Evolutionary conservation across 2,329 filamentous ascomycete species (phyloP).

Genomic region (Coniella vitis): DNA sequence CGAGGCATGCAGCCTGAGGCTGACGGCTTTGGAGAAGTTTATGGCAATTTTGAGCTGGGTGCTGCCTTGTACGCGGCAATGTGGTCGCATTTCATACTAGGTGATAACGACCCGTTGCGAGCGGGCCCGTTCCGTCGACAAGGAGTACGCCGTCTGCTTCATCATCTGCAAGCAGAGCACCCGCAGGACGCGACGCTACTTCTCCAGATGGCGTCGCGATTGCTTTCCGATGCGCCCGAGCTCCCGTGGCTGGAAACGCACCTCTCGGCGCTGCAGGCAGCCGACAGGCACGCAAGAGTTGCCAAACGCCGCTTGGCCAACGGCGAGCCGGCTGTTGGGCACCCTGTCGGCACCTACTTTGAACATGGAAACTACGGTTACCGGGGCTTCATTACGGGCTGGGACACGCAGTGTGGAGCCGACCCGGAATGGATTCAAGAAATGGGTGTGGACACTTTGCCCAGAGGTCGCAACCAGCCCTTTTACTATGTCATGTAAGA

Average conservation of each 20-base stretch:
- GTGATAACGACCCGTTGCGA: conserved; percentile 1
- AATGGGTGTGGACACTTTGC: conserved; percentile 54
- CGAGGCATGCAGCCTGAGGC: background rate
- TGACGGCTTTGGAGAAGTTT: background rate
- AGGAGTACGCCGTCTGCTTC: conserved; percentile 5
- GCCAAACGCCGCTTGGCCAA: background rate
- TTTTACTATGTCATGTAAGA: conserved; percentile 57
- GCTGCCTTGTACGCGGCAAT: conserved; percentile 15
- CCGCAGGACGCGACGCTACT: conserved; percentile 15
- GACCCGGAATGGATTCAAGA: conserved; percentile 52
- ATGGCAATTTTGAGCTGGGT: conserved; percentile 3
- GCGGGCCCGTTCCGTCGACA: conserved; percentile 6
- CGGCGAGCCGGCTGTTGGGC: conserved; percentile 21
- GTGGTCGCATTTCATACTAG: conserved; percentile 15
- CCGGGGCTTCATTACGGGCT: conserved; percentile 56
- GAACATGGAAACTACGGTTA: conserved; percentile 55
- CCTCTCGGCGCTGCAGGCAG: background rate
- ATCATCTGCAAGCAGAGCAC: conserved; percentile 12
- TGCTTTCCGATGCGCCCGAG: background rate
- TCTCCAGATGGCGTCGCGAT: background rate
- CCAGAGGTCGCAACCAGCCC: conserved; percentile 51
- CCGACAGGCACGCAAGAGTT: background rate
- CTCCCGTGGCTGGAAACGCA: background rate
- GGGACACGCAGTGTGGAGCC: conserved; percentile 37
- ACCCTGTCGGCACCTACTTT: conserved; percentile 53